Evolutionary conservation across 2,329 filamentous ascomycete species (phyloP), one percentile per base, ranked within the genome.

Genomic region (Epicoccum nigrum): DNA sequence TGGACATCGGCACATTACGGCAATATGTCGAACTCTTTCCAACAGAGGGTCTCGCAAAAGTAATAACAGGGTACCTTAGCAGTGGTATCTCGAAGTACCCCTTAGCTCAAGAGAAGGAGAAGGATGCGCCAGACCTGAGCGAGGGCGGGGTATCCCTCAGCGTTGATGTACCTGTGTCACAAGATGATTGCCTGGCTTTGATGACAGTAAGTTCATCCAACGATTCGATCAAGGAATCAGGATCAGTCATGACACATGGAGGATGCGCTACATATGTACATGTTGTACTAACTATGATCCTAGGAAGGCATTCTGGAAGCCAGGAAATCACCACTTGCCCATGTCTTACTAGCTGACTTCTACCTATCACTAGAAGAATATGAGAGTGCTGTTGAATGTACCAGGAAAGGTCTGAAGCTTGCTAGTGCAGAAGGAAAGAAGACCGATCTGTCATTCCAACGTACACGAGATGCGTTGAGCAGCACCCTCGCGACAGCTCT

Each of bases 11-110:
- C 34, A 78, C 93, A n/a, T 76, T 99, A 19, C 82, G 87, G 46
- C 86, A 92, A 59, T 99, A 93, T 67, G 88, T 90, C 56, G 78
- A 81, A 3, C 86, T 94, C 61, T 99, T 99, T 62, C 91, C 92
- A 0, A 86, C 91, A 3, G 86, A 86, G 51, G 92, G 94, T 23
- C 80, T 97, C 7, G 86, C 86, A 44, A 92, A 92, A 64, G 85
- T 96, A 28, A 79, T 99, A 42, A 87, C 85, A 34, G 92, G 87
- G 0, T 99, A 89, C 69, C 76, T 99, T 54, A 87, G 85, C 4
- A 96, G 92, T 68, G 86, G 87, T 38, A 81, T 95, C 32, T 97
- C 92, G 1, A 91, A 92, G 1, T 97, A 94, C 61, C 87, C 87
- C 8, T 63, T 73, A n/a, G 48, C 53, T 71, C 74, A 75, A 19